Evolutionary conservation across 352 stramenopile species (phyloP).

Genomic region (Globisporangium carolinianum): DNA sequence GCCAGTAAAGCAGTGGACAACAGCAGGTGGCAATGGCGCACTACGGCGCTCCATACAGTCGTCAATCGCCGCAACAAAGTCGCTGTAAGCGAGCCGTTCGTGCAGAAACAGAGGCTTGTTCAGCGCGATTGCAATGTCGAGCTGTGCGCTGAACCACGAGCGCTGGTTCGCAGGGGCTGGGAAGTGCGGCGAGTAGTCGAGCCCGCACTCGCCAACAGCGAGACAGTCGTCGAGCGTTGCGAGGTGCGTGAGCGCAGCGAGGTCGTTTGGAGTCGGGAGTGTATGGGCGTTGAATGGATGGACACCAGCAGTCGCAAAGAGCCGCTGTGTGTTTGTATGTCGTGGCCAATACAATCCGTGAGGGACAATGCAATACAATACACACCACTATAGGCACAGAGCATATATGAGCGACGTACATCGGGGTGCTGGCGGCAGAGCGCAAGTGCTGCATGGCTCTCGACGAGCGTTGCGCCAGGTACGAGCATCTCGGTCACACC

Average conservation of each 20-base stretch:
- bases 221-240: conserved; percentile 27
- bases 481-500: conserved; percentile 72
- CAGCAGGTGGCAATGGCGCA: conserved; percentile 41
- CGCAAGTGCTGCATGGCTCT: conserved; percentile 47
- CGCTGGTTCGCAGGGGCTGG: conserved; percentile 35
- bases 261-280: conserved; percentile 24
- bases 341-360: too few species aligned
- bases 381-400: background rate
- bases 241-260: conserved; percentile 25
- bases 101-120: conserved; percentile 82
- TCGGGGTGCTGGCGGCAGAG: conserved; percentile 43
- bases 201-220: conserved; percentile 68
- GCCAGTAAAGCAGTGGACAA: conserved; percentile 92
- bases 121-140: conserved; percentile 54
- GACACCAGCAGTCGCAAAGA: conserved; percentile 70
- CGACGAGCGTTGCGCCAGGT: conserved; percentile 58
- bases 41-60: conserved; percentile 24
- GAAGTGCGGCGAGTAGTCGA: conserved; percentile 73
- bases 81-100: conserved; percentile 63
- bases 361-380: too few species aligned
- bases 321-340: conserved; percentile 9
- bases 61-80: conserved; percentile 71
- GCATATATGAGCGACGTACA: conserved; percentile 7
- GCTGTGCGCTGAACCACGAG: conserved; percentile 58
- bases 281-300: conserved; percentile 70